Percentiles rank a stretch among this genome's conserved stretches.
Evolutionary conservation across 2,329 filamentous ascomycete species (phyloP).

Genomic region (Pseudodiploospora longispora): DNA sequence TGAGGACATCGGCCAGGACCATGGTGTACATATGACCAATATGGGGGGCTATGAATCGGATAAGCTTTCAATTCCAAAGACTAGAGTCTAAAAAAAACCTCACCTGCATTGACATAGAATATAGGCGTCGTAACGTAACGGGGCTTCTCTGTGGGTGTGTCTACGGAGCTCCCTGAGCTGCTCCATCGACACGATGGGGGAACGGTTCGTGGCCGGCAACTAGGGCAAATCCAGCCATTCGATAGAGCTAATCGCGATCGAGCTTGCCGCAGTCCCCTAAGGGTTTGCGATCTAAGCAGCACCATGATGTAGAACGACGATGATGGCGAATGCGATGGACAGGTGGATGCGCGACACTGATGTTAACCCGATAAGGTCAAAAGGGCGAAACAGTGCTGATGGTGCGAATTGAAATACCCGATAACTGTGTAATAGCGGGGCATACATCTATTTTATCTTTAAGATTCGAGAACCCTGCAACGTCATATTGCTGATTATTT

Average conservation of each 20-base stretch:
- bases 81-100: constrained; percentile 13
- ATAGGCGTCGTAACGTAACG: constrained; percentile 96
- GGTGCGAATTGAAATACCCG: constrained; percentile 9
- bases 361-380: no score
- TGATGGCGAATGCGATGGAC: no score
- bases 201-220: constrained; percentile 17
- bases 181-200: constrained; percentile 19
- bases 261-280: constrained; percentile 15
- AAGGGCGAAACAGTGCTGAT: constrained; percentile 4
- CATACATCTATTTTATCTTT: constrained; percentile 1
- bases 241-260: constrained; percentile 12
- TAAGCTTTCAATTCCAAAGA: constrained; percentile 1
- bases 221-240: constrained; percentile 19
- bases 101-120: constrained; percentile 96
- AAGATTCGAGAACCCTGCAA: background rate
- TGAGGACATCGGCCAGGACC: constrained; percentile 82
- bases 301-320: constrained; percentile 16
- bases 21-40: constrained; percentile 92
- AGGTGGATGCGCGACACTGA: no score
- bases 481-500: background rate
- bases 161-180: constrained; percentile 20
- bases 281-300: constrained; percentile 17
- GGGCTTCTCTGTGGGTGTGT: constrained; percentile 50
- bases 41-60: constrained; percentile 62
- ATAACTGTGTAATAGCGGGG: constrained; percentile 11